Conservation (phyloP, 805 yeast genomes). For the Candida awuae region DNA sequence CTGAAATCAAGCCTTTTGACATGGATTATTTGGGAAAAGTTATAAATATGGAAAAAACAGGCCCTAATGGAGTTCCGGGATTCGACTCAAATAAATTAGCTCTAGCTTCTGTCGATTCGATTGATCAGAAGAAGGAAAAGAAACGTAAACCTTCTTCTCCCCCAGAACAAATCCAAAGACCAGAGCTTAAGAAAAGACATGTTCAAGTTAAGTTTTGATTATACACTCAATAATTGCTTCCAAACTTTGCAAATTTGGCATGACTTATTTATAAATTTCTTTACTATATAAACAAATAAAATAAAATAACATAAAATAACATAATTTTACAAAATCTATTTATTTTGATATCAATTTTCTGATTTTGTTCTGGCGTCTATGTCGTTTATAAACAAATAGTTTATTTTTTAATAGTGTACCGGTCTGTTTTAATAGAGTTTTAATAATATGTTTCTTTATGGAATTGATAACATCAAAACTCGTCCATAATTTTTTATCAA, state of each 20-base stretch:
- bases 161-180: constrained; percentile 13
- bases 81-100: constrained; percentile 64
- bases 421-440: constrained; percentile 51
- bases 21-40: constrained; percentile 40
- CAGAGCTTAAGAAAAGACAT: constrained; percentile 26
- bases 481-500: constrained; percentile 63
- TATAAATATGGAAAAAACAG: constrained; percentile 55
- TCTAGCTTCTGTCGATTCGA: constrained; percentile 34
- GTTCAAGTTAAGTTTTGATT: constrained; percentile 27
- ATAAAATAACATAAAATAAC: too few relatives aligned
- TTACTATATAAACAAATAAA: too few relatives aligned
- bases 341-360: background rate
- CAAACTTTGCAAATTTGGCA: background rate
- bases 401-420: constrained; percentile 79
- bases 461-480: constrained; percentile 55
- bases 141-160: constrained; percentile 22
- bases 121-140: constrained; percentile 18
- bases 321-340: too few relatives aligned
- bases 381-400: constrained; percentile 27
- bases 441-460: constrained; percentile 55
- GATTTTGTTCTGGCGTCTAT: constrained; percentile 9
- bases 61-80: constrained; percentile 67
- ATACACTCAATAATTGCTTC: background rate
- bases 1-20: constrained; percentile 41
- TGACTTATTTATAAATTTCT: too few relatives aligned